Evolutionary conservation across 768 basidiomycete genomes (phyloP), one percentile per base, ranked within the genome.

Genomic region (Boletales sp.): DNA sequence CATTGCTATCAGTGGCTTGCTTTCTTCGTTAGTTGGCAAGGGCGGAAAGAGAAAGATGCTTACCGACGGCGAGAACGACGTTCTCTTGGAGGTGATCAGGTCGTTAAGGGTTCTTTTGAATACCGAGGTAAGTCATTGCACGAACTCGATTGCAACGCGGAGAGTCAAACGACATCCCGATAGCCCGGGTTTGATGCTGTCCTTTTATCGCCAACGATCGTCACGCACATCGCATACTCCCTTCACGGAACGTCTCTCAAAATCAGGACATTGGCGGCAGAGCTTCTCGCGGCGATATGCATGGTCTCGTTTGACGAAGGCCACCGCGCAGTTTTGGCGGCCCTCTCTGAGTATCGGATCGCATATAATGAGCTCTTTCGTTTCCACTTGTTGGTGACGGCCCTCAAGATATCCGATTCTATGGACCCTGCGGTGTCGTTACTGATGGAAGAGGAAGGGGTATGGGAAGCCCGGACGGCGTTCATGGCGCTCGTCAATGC

Each of bases 81-180:
- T 86, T 2, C 70, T 94, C 25, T 59, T 86, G 30, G 92, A 95
- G 62, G 66, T 84, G 19, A 75, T 91, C 55, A 89, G 85, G 61
- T 93, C 90, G 63, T 68, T 96, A 19, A 74, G 92, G 36, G 86
- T 87, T 0, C 68, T 97, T 15, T 71, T 94, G 55, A 96, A 96
- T 59, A 94, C 87, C 1, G 82, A 88, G 69, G 93, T 91, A 59
- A 35, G 64, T 57, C 51, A 21, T 40, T 32, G 8, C 40, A 18
- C n/a, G 28, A 11, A 37, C 11, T 44, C 14, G n/a, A 34, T 14
- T 25, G 9, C 28, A 10, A 34, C 8, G 8, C 11, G n/a, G n/a
- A 44, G 34, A 38, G 31, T 30, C 25, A 25, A 57, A 46, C 5
- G 6, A 39, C 21, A 31, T 49, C 39, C 37, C 31, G 37, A n/a